These are phyloP conservation scores for Datura wrightii DNA, from an alignment of 257 asterid species.

Conservation along the genomic window DNA sequence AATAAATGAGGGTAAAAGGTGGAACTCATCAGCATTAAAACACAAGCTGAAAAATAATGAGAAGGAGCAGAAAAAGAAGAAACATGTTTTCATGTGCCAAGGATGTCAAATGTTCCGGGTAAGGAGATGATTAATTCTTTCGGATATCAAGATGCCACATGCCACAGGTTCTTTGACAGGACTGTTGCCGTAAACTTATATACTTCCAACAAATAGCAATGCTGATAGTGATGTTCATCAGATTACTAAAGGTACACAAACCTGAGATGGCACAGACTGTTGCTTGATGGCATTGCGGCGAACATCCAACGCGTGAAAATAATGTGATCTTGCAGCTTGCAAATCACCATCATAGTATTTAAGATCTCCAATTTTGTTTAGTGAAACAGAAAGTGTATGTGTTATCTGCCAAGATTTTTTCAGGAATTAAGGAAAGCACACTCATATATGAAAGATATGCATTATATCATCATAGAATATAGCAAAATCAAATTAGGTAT, in stretches of 20 bases:
- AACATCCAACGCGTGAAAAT: conserved; percentile 86
- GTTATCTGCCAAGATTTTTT: conserved; percentile 57
- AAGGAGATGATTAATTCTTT: background rate
- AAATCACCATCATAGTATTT: conserved; percentile 86
- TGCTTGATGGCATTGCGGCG: conserved; percentile 72
- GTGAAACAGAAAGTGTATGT: conserved; percentile 94
- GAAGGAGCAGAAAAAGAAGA: background rate
- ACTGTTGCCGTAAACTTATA: background rate
- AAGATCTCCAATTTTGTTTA: conserved; percentile 94
- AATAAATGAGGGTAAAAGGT: background rate
- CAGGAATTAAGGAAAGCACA: background rate
- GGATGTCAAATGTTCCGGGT: background rate
- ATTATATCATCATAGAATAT: background rate
- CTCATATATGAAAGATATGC: background rate
- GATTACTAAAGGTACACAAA: conserved; percentile 38
- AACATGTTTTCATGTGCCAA: background rate
- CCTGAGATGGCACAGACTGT: conserved; percentile 75
- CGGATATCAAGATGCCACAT: background rate
- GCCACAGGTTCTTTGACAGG: conserved; percentile 6
- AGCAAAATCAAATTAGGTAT: background rate
- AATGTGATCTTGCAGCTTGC: conserved; percentile 73
- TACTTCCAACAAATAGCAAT: conserved; percentile 1
- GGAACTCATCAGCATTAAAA: background rate
- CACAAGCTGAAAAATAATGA: background rate
- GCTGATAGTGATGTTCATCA: background rate